These are phyloP conservation scores for Fraxinus quadrangulata DNA, from an alignment of 257 asterid species.

Conservation along the genomic window DNA sequence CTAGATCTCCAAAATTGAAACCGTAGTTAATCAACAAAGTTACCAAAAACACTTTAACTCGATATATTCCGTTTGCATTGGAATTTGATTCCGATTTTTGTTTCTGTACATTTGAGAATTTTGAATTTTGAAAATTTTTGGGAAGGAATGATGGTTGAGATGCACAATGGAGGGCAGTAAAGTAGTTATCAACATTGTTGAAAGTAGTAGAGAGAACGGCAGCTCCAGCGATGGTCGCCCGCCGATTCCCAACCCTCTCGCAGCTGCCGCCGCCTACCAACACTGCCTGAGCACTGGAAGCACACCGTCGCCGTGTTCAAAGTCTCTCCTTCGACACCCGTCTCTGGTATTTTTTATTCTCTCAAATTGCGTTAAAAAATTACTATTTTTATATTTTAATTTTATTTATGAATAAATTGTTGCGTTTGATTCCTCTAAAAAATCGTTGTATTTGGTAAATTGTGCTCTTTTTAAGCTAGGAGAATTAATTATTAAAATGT, in stretches of 20 bases:
- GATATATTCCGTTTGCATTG: conserved; percentile 12
- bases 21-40: conserved; percentile 2
- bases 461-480: not conserved
- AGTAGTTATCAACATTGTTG: conserved; percentile 40
- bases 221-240: conserved; percentile 70
- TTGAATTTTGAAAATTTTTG: conserved; percentile 9
- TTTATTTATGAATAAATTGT: not conserved
- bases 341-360: conserved; percentile 54
- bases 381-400: not conserved
- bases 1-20: conserved; percentile 45
- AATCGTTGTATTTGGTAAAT: not conserved
- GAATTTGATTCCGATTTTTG: conserved; percentile 6
- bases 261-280: conserved; percentile 44
- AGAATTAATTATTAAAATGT: no score
- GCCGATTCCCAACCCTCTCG: conserved; percentile 59
- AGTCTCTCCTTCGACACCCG: conserved; percentile 62
- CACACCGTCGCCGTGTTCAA: conserved; percentile 40
- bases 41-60: conserved; percentile 16
- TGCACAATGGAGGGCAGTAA: conserved; percentile 83
- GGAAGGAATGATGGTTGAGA: conserved; percentile 61
- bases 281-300: conserved; percentile 44
- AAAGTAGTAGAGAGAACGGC: conserved; percentile 41
- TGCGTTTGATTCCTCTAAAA: not conserved
- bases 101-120: not conserved
- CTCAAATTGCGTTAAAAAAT: not conserved